Evolutionary conservation across 2,329 filamentous ascomycete genomes (phyloP), one percentile per base, ranked within the genome.

Genomic region (Leptodontidium sp.): DNA sequence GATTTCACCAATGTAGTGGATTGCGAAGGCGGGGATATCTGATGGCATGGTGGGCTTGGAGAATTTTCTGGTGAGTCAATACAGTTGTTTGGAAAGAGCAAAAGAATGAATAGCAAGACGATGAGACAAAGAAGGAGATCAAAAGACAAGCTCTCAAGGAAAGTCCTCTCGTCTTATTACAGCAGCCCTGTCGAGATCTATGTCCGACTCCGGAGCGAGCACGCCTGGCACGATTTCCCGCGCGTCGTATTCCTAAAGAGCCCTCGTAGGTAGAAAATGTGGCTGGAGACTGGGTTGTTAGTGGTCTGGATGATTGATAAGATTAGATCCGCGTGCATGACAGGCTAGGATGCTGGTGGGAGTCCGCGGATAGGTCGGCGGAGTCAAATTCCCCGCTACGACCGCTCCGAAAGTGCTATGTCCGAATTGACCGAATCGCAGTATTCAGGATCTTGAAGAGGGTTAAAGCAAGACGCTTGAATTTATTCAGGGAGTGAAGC

Each of bases 1-100:
- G 57, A 73, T 49, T 21, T 65, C 14, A 12, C 63, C 61, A 26
- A 66, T 21, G 29, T 70, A 68, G 12, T n/a, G 21, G 14, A 55
- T 4, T 14, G 38, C 21, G n/a, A 59, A 43, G 21, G 11, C 12
- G 35, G 35, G 35, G 6, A 59, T 15, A n/a, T 59, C 38, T 35
- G 21, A 24, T 12, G 21, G n/a, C 55, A 59, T 59, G 35, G 8
- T 26, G 35, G 38, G 9, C 38, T 43, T 14, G 35, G 38, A 49
- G n/a, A 62, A 26, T 1, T 40, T 40, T 47, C n/a, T 15, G 21
- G n/a, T 17, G 11, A 24, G 32, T 45, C 12, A 21, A 49, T 14
- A 9, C 4, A 45, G 21, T 59, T 15, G 21, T 21, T n/a, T 8
- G 47, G 8, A 11, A 17, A n/a, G 15, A 47, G 43, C 9, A 9